These are phyloP conservation scores for Cubamyces sp. DNA, from an alignment of 768 basidiomycete species.

Conservation along the genomic window DNA sequence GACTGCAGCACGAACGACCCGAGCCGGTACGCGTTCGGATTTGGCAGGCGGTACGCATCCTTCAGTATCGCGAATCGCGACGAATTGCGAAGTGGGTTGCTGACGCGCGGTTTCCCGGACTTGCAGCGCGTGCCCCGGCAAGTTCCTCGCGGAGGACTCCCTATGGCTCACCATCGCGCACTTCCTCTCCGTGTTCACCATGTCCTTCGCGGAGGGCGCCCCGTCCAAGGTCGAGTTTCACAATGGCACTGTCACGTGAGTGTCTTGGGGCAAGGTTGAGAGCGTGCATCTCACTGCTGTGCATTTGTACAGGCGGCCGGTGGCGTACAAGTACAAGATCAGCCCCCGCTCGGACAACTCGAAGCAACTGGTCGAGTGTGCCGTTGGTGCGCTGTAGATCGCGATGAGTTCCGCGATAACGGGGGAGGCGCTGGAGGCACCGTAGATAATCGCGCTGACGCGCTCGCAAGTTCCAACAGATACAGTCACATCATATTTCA, in stretches of 20 bases:
- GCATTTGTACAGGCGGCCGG: slow-evolving; percentile 15
- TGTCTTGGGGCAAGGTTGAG: neutral
- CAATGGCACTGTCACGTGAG: slow-evolving; percentile 15
- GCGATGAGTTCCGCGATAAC: too few relatives aligned
- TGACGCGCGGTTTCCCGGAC: too few relatives aligned
- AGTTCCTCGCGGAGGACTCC: slow-evolving; percentile 29
- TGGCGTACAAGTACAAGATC: slow-evolving; percentile 25
- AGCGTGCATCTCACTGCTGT: neutral
- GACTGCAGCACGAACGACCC: slow-evolving; percentile 22
- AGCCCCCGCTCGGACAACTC: slow-evolving; percentile 23
- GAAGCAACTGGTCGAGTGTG: slow-evolving; percentile 13
- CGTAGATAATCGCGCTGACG: too few relatives aligned
- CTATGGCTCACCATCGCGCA: slow-evolving; percentile 30
- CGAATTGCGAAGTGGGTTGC: too few relatives aligned
- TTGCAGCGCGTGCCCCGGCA: slow-evolving; percentile 30
- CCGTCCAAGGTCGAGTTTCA: slow-evolving; percentile 20
- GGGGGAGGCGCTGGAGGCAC: too few relatives aligned
- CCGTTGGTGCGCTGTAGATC: too few relatives aligned
- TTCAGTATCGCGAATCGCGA: too few relatives aligned
- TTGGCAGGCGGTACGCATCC: slow-evolving; percentile 13
- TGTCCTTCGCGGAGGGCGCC: slow-evolving; percentile 21
- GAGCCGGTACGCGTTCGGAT: slow-evolving; percentile 20
- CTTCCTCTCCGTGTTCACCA: slow-evolving; percentile 26
- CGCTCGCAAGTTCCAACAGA: too few relatives aligned
- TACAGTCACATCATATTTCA: too few relatives aligned